These are phyloP conservation scores for Coniosporium tulheliwenetii DNA, from an alignment of 2,329 filamentous ascomycete genomes.

Conservation along the genomic window DNA sequence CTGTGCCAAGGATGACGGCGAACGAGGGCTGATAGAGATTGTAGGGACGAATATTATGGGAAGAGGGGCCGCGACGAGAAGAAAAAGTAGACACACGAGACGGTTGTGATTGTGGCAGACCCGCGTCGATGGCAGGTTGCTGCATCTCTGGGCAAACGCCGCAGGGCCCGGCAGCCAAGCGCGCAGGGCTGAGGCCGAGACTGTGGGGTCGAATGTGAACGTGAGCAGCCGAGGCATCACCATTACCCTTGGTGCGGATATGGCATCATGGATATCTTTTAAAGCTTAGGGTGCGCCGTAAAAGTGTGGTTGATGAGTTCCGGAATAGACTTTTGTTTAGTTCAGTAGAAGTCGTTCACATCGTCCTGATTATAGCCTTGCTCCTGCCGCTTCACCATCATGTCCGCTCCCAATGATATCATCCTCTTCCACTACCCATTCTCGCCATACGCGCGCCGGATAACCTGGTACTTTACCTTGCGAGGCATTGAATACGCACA, in stretches of 20 bases:
- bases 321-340: neutral
- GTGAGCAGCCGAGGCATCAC: neutral
- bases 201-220: too few relatives aligned
- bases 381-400: constrained; percentile 3
- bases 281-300: neutral
- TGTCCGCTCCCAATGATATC: constrained; percentile 26
- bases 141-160: neutral
- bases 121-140: too few relatives aligned
- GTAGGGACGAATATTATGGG: constrained; percentile 10
- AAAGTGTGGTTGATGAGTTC: neutral
- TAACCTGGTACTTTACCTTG: constrained; percentile 42
- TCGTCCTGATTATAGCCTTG: neutral
- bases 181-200: too few relatives aligned
- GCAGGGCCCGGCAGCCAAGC: too few relatives aligned
- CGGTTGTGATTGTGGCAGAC: too few relatives aligned
- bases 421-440: constrained; percentile 51
- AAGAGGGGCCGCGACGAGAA: constrained; percentile 13
- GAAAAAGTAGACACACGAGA: constrained; percentile 1
- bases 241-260: neutral
- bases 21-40: constrained; percentile 1
- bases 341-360: too few relatives aligned
- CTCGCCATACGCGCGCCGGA: constrained; percentile 48
- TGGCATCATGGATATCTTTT: neutral
- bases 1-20: neutral
- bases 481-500: neutral